Conservation (phyloP, 768 basidiomycete genomes). For the Cyclocybe cylindracea region DNA sequence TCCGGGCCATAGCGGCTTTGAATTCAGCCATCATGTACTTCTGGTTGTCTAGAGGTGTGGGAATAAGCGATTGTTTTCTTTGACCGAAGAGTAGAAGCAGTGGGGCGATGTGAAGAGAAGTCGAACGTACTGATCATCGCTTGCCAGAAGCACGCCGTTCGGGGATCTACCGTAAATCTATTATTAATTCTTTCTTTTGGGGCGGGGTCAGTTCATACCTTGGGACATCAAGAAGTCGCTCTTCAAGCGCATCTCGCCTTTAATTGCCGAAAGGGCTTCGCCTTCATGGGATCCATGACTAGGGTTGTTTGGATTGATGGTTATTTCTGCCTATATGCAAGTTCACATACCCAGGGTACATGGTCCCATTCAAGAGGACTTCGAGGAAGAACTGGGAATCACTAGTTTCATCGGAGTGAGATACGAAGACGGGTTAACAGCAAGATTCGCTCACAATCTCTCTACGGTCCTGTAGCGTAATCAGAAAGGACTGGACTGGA, state of each 20-base stretch:
- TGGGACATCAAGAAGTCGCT: constrained; percentile 31
- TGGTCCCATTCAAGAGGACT: constrained; percentile 25
- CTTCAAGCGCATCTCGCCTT: constrained; percentile 40
- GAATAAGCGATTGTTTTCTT: not conserved
- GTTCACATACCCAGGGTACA: constrained; percentile 12
- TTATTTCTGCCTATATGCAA: not conserved
- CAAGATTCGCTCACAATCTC: constrained; percentile 16
- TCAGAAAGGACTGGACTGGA: not conserved
- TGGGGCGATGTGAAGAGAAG: not conserved
- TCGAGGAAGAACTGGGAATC: constrained; percentile 40
- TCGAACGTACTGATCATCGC: constrained; percentile 13
- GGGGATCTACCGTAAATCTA: constrained; percentile 3
- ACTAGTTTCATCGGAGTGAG: not conserved
- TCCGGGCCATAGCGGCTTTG: constrained; percentile 32
- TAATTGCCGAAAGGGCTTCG: constrained; percentile 33
- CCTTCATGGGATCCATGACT: constrained; percentile 21
- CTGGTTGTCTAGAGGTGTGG: constrained; percentile 17
- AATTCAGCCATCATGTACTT: constrained; percentile 22
- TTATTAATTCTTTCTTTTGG: not conserved
- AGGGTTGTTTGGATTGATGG: not conserved
- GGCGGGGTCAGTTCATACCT: constrained; percentile 8
- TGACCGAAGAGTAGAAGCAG: too few relatives aligned
- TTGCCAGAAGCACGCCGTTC: constrained; percentile 23
- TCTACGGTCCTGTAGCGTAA: constrained; percentile 20
- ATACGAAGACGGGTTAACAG: not conserved